These are phyloP conservation scores for Hygrocybe punicea DNA, from an alignment of 768 basidiomycete species.

Conservation along the genomic window DNA sequence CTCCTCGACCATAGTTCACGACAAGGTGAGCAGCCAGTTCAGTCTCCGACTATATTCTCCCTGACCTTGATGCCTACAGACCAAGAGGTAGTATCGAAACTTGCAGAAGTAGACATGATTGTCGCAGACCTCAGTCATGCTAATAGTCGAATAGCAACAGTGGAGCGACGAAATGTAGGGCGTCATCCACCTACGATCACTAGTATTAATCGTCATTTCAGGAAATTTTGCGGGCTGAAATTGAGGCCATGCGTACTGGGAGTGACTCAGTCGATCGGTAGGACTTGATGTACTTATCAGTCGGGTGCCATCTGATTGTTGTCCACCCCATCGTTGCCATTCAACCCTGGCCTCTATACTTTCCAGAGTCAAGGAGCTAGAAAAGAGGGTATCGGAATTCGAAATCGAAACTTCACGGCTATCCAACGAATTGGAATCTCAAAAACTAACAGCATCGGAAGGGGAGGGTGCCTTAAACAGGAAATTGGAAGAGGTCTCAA, in stretches of 20 bases:
- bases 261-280: constrained; percentile 68
- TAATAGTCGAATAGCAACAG: constrained; percentile 87
- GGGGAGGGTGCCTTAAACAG: constrained; percentile 47
- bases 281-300: constrained; percentile 17
- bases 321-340: constrained; percentile 1
- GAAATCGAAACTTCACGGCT: constrained; percentile 74
- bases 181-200: background rate
- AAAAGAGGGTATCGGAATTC: constrained; percentile 68
- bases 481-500: constrained; percentile 56
- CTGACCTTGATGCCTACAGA: constrained; percentile 43
- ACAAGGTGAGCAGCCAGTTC: constrained; percentile 56
- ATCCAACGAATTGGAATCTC: constrained; percentile 60
- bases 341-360: background rate
- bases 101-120: constrained; percentile 93
- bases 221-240: constrained; percentile 95
- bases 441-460: constrained; percentile 49
- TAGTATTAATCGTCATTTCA: constrained; percentile 27
- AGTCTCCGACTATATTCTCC: background rate
- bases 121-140: constrained; percentile 91
- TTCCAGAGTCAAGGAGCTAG: constrained; percentile 63
- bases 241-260: constrained; percentile 83
- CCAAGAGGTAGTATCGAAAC: constrained; percentile 85
- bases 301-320: background rate
- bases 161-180: constrained; percentile 88
- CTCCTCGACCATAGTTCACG: constrained; percentile 87